A percentile compares a stretch with the other conserved stretches of the same genome.
Evolutionary conservation across 176 grass and related monocot species (phyloP).

Genomic region (Oryza glaberrima): DNA sequence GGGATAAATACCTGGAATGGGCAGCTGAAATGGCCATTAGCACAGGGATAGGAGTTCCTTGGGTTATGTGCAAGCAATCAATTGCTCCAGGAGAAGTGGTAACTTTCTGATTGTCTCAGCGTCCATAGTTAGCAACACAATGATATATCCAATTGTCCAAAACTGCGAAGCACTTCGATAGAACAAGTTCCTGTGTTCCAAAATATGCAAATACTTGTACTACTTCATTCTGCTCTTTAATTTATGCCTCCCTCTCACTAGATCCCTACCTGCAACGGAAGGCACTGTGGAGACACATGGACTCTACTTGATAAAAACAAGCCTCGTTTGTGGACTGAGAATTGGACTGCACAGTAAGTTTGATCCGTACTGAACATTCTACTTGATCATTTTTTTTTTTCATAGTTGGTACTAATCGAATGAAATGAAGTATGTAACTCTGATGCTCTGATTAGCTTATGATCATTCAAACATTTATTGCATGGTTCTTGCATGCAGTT

Average conservation of each 20-base stretch:
- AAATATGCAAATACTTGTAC: background rate
- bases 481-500: background rate
- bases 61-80: conserved; percentile 95
- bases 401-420: background rate
- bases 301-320: conserved; percentile 57
- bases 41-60: conserved; percentile 67
- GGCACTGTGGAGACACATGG: conserved; percentile 95
- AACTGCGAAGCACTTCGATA: background rate
- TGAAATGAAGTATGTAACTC: conserved; percentile 3
- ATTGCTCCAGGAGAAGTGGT: conserved; percentile 85
- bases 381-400: conserved; percentile 3
- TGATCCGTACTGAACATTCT: conserved; percentile 41
- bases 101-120: conserved; percentile 36
- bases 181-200: background rate
- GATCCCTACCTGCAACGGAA: conserved; percentile 96
- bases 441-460: conserved; percentile 14
- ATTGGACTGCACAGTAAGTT: conserved; percentile 99
- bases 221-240: conserved; percentile 7
- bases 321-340: conserved; percentile 87
- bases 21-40: conserved; percentile 73
- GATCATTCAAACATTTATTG: conserved; percentile 26
- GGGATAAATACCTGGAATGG: conserved; percentile 73
- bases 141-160: background rate
- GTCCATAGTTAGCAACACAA: background rate
- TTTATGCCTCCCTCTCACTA: conserved; percentile 37